These are phyloP conservation scores for Suillus paluster DNA, from an alignment of 768 basidiomycete species.

Conservation along the genomic window DNA sequence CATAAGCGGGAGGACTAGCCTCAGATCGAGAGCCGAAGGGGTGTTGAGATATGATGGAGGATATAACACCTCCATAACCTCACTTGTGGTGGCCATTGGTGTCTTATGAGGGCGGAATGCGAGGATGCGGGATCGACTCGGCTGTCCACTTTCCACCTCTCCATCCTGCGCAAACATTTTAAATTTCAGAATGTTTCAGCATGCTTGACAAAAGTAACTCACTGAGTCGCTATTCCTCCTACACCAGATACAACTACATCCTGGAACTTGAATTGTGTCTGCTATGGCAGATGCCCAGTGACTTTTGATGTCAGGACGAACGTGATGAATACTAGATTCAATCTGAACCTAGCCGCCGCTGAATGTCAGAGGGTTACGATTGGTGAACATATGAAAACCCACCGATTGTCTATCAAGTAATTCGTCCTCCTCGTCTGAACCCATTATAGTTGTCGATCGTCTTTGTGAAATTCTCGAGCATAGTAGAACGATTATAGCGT, in stretches of 20 bases:
- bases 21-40: constrained; percentile 5
- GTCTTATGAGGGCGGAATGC: neutral
- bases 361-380: neutral
- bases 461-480: constrained; percentile 21
- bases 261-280: constrained; percentile 11
- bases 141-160: neutral
- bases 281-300: constrained; percentile 12
- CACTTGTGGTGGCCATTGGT: constrained; percentile 23
- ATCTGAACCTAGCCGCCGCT: neutral
- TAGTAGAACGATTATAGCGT: constrained; percentile 1
- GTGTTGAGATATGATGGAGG: constrained; percentile 22
- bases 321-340: neutral
- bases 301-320: neutral
- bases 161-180: constrained; percentile 12
- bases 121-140: neutral
- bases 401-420: neutral
- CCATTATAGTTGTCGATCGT: constrained; percentile 1
- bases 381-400: neutral
- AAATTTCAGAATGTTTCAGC: constrained; percentile 9
- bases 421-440: neutral
- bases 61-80: constrained; percentile 32
- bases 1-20: constrained; percentile 27
- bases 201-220: constrained; percentile 1
- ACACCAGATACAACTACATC: constrained; percentile 13
- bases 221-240: neutral